Conservation (phyloP, 257 asterid species). For the Solanum infundibuliforme region DNA sequence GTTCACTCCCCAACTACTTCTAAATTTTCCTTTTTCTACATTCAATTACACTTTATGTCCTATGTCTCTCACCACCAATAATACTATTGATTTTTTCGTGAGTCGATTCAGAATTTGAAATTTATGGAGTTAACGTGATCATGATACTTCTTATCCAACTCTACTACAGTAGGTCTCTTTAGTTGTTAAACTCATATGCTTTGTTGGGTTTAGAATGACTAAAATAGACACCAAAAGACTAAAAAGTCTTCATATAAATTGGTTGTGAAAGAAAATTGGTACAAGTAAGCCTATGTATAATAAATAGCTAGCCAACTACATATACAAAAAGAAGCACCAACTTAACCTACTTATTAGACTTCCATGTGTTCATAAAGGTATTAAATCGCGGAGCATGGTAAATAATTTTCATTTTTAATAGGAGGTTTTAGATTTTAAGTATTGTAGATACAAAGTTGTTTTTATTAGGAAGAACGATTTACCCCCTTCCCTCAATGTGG, state of each 20-base stretch:
- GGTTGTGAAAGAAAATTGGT: neutral
- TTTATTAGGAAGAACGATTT: no score
- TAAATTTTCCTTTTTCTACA: neutral
- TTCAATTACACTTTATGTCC: neutral
- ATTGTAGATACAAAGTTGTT: rapidly evolving
- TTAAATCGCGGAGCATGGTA: neutral
- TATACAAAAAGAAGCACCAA: neutral
- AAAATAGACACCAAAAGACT: neutral
- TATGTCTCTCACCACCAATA: neutral
- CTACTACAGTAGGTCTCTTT: neutral
- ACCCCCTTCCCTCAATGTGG: rapidly evolving
- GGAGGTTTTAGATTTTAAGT: no score
- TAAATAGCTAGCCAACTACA: neutral
- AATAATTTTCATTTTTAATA: neutral
- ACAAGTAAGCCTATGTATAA: neutral
- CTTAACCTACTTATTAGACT: neutral
- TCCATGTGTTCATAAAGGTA: neutral
- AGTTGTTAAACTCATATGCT: neutral
- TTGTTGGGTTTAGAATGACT: neutral
- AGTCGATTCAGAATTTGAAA: neutral
- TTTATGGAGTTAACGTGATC: neutral
- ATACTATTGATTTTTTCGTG: neutral
- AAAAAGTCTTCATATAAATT: neutral
- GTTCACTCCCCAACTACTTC: neutral
- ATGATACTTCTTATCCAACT: neutral